phyloP scores from a whole-genome alignment of 768 basidiomycete genomes.

The Hemileccinum rubropunctum region DNA sequence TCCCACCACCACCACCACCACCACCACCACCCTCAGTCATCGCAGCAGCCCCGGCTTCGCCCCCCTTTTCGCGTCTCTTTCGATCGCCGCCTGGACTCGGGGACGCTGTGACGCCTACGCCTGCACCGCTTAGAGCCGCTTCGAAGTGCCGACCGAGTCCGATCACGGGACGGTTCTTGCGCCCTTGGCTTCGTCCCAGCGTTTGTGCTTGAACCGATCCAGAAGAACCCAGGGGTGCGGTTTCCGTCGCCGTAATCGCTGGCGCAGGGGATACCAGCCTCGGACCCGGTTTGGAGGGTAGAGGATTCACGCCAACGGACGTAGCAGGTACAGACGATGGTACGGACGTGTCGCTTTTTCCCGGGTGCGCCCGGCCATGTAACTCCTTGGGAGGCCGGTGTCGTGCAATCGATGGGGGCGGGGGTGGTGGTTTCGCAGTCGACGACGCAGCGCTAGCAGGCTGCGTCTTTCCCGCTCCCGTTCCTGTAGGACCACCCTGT shows the following conservation, averaged over 20 bases:
- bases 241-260: too few relatives aligned
- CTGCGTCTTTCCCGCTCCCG: not conserved
- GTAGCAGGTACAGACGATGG: slow-evolving; percentile 1
- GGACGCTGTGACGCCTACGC: slow-evolving; percentile 34
- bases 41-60: slow-evolving; percentile 4
- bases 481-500: too few relatives aligned
- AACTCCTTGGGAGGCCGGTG: slow-evolving; percentile 12
- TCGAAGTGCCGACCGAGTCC: slow-evolving; percentile 70
- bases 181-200: slow-evolving; percentile 6
- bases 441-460: too few relatives aligned
- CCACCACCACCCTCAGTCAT: not conserved
- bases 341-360: slow-evolving; percentile 7
- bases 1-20: too few relatives aligned
- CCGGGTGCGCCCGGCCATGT: slow-evolving; percentile 2
- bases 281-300: not conserved
- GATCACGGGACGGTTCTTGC: slow-evolving; percentile 55
- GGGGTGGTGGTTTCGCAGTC: too few relatives aligned
- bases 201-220: too few relatives aligned
- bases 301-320: not conserved
- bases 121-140: slow-evolving; percentile 65
- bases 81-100: slow-evolving; percentile 23
- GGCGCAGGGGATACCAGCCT: too few relatives aligned
- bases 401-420: slow-evolving; percentile 12
- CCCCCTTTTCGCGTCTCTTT: slow-evolving; percentile 36
- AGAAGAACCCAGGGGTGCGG: too few relatives aligned